Evolutionary conservation across 306 rosid species (phyloP), one percentile per base, ranked within the genome.

Genomic region (Fagus crenata): DNA sequence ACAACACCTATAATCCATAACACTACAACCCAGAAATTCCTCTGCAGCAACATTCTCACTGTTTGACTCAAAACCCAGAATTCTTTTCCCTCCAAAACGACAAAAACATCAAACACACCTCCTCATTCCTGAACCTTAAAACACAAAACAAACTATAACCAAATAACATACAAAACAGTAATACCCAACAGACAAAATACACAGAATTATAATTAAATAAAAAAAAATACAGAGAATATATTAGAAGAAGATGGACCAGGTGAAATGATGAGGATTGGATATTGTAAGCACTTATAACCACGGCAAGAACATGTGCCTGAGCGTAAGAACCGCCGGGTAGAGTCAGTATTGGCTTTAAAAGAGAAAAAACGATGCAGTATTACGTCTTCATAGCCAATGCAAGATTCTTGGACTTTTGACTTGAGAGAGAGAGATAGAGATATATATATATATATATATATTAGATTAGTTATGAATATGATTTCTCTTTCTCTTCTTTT

Each of bases 21-120:
- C 15, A 78, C 37, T 2, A 72, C 77, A 60, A 74, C 64, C 83
- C 84, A 81, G 2, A 85, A 75, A 59, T 79, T 86, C 87, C 83
- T 85, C 80, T 74, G 82, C 81, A 71, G 64, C 88, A 81, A 80
- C 90, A 88, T 85, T 80, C 49, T 74, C 58, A 74, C 49, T 49
- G 33, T 35, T 87, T 60, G 72, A 78, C 70, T 51, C 83, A 9
- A 42, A 72, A 74, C 81, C 76, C 81, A 82, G 54, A 78, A 77
- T 69, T 49, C 4, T 59, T 65, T 75, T 74, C 49, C 68, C 39
- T 55, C 53, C 80, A 77, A 77, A 41, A 68, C 76, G 51, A 33
- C 67, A 53, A 39, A 71, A 56, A 51, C 53, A 49, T 49, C 31
- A 72, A 63, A 60, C 22, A 43, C 18, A 31, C 72, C 5, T 40